Evolutionary conservation across 2,329 filamentous ascomycete genomes (phyloP), one percentile per base, ranked within the genome.

Genomic region (Fusarium kyushuense): DNA sequence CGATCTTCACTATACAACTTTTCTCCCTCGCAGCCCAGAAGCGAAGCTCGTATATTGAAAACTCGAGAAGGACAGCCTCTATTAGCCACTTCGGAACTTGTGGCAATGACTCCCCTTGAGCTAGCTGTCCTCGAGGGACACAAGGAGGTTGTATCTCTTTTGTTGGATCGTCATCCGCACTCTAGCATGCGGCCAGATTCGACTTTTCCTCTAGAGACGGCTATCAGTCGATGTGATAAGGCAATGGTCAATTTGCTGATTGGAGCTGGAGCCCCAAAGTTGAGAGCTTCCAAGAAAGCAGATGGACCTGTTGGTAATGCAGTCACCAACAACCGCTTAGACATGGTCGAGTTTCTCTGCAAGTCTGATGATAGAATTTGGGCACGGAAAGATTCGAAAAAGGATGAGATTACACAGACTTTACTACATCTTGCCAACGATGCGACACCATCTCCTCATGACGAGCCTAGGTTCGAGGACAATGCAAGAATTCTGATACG

Each of bases 51-150:
- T 7, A 10, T 32, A 5, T 2, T 4, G 0, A 47, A 32, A 2
- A 23, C 54, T 2, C 42, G 47, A 10, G n/a, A 10, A 29, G 58
- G 30, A 7, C 6, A 16, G 2, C 8, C 54, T 4, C 8, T 19
- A 4, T 32, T 63, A 5, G 46, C 16, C 8, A 45, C 23, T 6
- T 29, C 33, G 7, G 52, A 63, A 16, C 23, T 63, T 14, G 32
- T 58, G 19, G 45, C 45, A 3, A 42, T 51, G 45, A 64, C 16
- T 4, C 61, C 61, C 1, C 16, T 64, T 7, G 61, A 64, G n/a
- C 29, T 64, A 11, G 52, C 58, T 9, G 33, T 64, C 2, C 8
- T 64, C 8, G 35, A 33, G 7, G 59, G 45, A 0, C 46, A 64
- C 1, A 21, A 47, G 17, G 35, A 29, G 21, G 25, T 58, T 8